A percentile compares a stretch with the other conserved stretches of the same genome.
Conservation (phyloP, 2,329 filamentous ascomycete genomes). For the Cladophialophora psammophila region DNA sequence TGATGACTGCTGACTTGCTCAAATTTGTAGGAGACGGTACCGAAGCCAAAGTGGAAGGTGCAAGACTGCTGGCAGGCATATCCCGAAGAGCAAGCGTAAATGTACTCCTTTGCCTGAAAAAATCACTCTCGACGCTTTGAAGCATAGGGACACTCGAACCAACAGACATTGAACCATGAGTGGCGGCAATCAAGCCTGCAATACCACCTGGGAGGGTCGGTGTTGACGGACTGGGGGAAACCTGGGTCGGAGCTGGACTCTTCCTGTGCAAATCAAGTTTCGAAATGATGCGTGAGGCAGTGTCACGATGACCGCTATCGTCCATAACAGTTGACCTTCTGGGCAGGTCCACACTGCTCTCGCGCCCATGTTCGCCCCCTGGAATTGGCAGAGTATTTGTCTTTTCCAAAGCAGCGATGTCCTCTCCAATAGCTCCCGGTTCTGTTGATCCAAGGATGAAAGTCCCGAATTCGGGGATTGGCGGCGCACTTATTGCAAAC, state of each 20-base stretch:
- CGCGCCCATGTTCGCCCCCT: conserved; percentile 65
- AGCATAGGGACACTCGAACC: conserved; percentile 56
- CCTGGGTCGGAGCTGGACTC: conserved; percentile 62
- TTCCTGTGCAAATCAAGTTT: conserved; percentile 91
- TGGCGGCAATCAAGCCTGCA: conserved; percentile 83
- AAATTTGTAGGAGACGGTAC: conserved; percentile 84
- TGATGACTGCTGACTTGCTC: conserved; percentile 82
- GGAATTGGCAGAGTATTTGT: conserved; percentile 71
- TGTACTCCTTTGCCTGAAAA: conserved; percentile 45
- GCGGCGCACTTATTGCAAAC: conserved; percentile 89
- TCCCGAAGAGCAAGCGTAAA: conserved; percentile 48
- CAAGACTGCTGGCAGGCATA: conserved; percentile 70
- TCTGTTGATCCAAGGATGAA: conserved; percentile 73
- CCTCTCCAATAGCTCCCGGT: conserved; percentile 53
- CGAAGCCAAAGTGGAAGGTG: conserved; percentile 81
- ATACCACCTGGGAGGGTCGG: conserved; percentile 66
- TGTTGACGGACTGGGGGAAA: conserved; percentile 51
- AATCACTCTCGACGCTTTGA: conserved; percentile 44
- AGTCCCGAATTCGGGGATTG: conserved; percentile 88
- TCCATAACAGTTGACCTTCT: conserved; percentile 65
- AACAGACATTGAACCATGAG: conserved; percentile 77
- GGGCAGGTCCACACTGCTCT: conserved; percentile 76
- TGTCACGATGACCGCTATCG: conserved; percentile 77
- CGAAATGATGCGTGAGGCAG: conserved; percentile 87
- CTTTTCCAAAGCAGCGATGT: conserved; percentile 64